Conservation (phyloP, 305 asterid genomes). For the Rubia tinctorum region DNA sequence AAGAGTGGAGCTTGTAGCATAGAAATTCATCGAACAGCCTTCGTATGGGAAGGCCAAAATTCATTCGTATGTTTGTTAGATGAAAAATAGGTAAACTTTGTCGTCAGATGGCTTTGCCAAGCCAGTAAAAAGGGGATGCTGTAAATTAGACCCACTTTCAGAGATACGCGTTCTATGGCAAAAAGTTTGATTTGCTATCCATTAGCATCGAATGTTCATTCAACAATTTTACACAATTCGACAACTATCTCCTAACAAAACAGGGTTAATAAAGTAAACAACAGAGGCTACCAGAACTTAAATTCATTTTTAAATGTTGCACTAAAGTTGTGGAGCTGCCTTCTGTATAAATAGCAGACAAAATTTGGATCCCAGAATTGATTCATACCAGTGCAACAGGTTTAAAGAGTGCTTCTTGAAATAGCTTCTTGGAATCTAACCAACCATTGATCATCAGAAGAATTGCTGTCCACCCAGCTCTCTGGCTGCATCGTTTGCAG, state of each 20-base stretch:
- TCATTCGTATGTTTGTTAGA: background rate
- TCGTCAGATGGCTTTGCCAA: too few species aligned
- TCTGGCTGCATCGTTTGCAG: slow-evolving; percentile 26
- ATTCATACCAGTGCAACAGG: background rate
- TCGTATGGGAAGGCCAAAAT: background rate
- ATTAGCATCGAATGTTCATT: background rate
- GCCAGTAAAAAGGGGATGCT: too few species aligned
- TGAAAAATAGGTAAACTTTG: background rate
- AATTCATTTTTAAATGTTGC: background rate
- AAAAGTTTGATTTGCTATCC: background rate
- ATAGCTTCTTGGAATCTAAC: slow-evolving; percentile 86
- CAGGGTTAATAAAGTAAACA: background rate
- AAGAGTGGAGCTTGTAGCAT: background rate
- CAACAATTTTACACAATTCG: background rate
- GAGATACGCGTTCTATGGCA: background rate
- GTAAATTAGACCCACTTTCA: background rate
- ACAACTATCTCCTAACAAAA: background rate
- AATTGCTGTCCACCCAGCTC: slow-evolving; percentile 34
- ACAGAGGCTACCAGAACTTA: background rate
- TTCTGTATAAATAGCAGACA: slow-evolving; percentile 3
- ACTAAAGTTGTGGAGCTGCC: background rate
- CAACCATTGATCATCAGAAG: slow-evolving; percentile 86
- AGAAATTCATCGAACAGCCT: background rate
- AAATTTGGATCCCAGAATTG: slow-evolving; percentile 10
- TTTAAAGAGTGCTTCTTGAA: slow-evolving; percentile 66